These are phyloP conservation scores for Apiotrichum sp. DNA, from an alignment of 1,284 basidiomycete genomes.

Conservation along the genomic window DNA sequence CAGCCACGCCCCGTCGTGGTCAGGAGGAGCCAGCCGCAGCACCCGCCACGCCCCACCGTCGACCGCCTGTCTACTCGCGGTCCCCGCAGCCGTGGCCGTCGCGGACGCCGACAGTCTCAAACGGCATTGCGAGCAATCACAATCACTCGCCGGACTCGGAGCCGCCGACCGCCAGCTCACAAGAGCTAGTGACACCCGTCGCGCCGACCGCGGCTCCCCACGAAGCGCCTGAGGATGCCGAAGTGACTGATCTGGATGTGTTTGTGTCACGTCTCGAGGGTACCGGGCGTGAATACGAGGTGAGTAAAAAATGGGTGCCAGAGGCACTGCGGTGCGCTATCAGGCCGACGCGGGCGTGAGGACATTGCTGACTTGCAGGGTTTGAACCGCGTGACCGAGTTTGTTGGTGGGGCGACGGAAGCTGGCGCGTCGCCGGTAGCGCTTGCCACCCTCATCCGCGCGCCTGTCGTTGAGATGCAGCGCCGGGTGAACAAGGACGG, in stretches of 20 bases:
- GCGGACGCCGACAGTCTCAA: no score
- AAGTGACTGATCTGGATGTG: slow-evolving; percentile 56
- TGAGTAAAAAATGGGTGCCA: slow-evolving; percentile 39
- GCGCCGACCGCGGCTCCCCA: background rate
- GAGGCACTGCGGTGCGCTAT: background rate
- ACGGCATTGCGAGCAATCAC: no score
- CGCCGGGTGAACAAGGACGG: slow-evolving; percentile 63
- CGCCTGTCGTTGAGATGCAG: slow-evolving; percentile 59
- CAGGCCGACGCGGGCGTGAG: no score
- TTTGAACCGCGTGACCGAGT: slow-evolving; percentile 57
- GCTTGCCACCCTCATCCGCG: slow-evolving; percentile 52
- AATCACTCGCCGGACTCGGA: background rate
- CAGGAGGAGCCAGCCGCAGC: no score
- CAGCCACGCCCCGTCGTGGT: no score
- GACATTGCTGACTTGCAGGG: slow-evolving; percentile 46
- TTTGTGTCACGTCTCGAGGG: slow-evolving; percentile 54
- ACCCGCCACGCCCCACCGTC: no score
- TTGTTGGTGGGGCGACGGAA: slow-evolving; percentile 55
- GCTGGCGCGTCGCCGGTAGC: slow-evolving; percentile 34
- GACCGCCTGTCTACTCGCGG: no score
- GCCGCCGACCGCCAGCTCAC: slow-evolving; percentile 31
- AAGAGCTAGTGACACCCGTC: slow-evolving; percentile 18
- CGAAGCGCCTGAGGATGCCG: background rate
- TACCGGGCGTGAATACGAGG: slow-evolving; percentile 57
- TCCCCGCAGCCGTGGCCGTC: no score